Percentiles rank a stretch among this genome's conserved stretches.
Conservation (phyloP, 2,329 filamentous ascomycete species). For the Fusarium siculi region DNA sequence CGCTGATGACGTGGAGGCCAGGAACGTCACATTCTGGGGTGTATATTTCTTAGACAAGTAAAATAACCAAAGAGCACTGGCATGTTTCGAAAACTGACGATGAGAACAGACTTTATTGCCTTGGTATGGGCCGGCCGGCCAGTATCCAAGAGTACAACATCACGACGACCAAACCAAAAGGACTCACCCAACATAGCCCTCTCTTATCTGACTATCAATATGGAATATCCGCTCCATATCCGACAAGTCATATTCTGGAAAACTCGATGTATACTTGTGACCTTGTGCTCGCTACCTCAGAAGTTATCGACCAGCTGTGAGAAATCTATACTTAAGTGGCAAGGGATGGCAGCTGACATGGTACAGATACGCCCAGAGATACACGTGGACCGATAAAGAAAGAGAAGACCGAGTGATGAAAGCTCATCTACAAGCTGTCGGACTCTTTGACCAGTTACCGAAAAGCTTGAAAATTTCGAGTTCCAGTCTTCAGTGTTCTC, state of each 20-base stretch:
- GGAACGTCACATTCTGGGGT: constrained; percentile 12
- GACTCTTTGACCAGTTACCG: background rate
- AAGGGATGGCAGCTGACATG: background rate
- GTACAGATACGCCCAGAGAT: constrained; percentile 1
- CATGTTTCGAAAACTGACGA: background rate
- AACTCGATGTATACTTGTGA: background rate
- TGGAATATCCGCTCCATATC: background rate
- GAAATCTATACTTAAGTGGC: rapidly evolving
- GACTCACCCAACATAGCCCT: background rate
- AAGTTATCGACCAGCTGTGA: constrained; percentile 15
- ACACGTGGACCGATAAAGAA: constrained; percentile 4
- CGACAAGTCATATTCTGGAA: background rate
- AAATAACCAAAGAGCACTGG: background rate
- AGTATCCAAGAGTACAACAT: constrained; percentile 18
- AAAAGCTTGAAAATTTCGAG: constrained; percentile 11
- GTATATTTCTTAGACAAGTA: constrained; percentile 7
- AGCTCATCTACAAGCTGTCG: background rate
- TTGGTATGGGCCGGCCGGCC: background rate
- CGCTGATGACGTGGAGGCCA: background rate
- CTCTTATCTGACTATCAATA: background rate
- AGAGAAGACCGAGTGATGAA: constrained; percentile 13
- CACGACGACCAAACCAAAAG: background rate
- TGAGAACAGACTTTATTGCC: background rate
- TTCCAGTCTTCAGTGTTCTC: constrained; percentile 2
- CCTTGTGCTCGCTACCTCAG: background rate